Evolutionary conservation across 352 stramenopile species (phyloP), one percentile per base, ranked within the genome.

Genomic region (Globisporangium ultimum): DNA sequence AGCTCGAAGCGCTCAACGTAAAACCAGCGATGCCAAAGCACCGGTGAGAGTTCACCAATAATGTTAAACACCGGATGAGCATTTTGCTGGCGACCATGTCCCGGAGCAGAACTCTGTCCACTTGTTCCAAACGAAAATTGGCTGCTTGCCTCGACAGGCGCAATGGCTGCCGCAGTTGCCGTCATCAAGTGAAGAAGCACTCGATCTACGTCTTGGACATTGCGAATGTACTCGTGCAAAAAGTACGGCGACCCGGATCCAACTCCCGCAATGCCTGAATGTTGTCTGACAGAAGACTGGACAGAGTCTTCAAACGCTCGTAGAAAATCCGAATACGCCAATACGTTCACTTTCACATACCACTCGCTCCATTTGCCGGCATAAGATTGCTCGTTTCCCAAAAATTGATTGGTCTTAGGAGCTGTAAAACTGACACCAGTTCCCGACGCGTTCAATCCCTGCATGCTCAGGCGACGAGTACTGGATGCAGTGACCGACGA

Each of bases 21-120:
- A 58, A 96, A 96, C 87, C 87, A 96, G 18, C 87, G 86, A 53
- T 96, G 87, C 87, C 87, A 96, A 34, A 95, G 52, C n/a, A 94
- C 81, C 14, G 86, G 80, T 14, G 87, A 90, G 6, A 96, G 66
- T 18, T 95, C 80, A 13, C 87, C 87, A 53, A 96, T 91, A 64
- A 96, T 93, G 55, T 87, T 89, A 61, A 96, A 96, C n/a, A 96
- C 87, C 0, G 87, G 87, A 34, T 94, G 85, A 3, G 83, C 87
- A 10, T 53, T 60, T 50, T 81, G 72, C n/a, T 56, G 71, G 32
- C 73, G 86, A 24, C 62, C 76, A 15, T 76, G 81, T 24, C 68
- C 70, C 4, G 67, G 64, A 11, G 48, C 71, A 42, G 66, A 68
- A 5, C 51, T 57, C 34, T 70, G 84, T n/a, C 61, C 60, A 56